Evolutionary conservation across 179 eudicot species (phyloP).

Genomic region (Carnegiea gigantea): DNA sequence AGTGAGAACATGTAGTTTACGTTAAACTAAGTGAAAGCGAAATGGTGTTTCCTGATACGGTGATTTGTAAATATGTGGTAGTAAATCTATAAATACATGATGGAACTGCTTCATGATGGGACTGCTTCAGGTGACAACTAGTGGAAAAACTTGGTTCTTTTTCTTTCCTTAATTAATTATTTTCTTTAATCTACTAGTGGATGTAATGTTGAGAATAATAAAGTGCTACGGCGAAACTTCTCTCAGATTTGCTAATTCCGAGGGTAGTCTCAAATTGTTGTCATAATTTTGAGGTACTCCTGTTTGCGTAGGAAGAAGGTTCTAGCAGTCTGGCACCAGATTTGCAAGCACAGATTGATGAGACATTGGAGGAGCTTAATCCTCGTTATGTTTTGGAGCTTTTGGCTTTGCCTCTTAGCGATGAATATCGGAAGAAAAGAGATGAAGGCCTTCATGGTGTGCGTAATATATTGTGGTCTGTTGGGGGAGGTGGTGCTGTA

Average conservation of each 20-base stretch:
- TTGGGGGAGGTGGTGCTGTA: constrained; percentile 98
- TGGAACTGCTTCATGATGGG: too few relatives aligned
- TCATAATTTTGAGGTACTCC: not conserved
- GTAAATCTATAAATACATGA: too few relatives aligned
- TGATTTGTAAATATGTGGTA: not conserved
- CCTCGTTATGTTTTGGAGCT: constrained; percentile 94
- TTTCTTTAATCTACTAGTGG: not conserved
- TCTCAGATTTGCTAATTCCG: not conserved
- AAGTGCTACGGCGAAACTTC: not conserved
- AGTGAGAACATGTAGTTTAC: not conserved
- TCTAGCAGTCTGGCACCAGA: constrained; percentile 96
- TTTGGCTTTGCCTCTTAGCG: constrained; percentile 72
- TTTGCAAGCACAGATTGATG: constrained; percentile 90
- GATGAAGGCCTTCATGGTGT: constrained; percentile 95
- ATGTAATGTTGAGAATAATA: not conserved
- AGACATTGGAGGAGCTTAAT: constrained; percentile 88
- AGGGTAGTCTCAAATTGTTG: not conserved
- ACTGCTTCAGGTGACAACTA: too few relatives aligned
- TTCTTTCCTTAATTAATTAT: not conserved
- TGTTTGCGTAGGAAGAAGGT: constrained; percentile 79
- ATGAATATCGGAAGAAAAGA: constrained; percentile 64
- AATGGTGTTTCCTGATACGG: not conserved
- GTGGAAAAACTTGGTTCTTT: too few relatives aligned
- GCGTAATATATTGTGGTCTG: constrained; percentile 92
- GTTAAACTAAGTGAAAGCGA: too few relatives aligned